Base-by-base conservation (phyloP, 2,329 filamentous ascomycete genomes). In the Atkinsonella texensis region DNA sequence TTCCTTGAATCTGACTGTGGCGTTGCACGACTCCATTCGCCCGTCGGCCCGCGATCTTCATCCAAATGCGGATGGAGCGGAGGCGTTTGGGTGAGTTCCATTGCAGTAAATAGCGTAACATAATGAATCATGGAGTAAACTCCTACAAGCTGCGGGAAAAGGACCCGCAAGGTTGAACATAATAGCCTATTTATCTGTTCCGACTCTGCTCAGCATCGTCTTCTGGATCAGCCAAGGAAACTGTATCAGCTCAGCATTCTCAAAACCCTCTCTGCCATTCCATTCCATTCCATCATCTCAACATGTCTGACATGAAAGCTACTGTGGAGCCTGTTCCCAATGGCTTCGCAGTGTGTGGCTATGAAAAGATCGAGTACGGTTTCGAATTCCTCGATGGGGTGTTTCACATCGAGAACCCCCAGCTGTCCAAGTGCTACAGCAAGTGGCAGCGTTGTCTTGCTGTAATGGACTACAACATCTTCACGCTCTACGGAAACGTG, bases 301-400 rank as follows among this genome's bases (percentile, higher is more conserved):
- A 18, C 11, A 86, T 87, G 83, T 87, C 83, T 63, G 81, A 87
- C 63, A 75, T 84, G 63, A 83, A 79, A 61, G 83, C 83, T 53
- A 75, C 75, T 50, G 82, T 87, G 56, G 67, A 72, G 54, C 77
- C 83, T 68, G 86, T 80, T 55, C 68, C 74, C 58, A 71, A 74
- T 54, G 84, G 83, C 39, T 87, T 87, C 68, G 79, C 84, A 57
- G 83, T 87, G 54, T 79, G 81, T 58, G 84, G 84, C 23, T 85
- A 85, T 59, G 84, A 87, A 72, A 87, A 85, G 73, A 86, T 87
- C 62, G 79, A 84, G 61, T 87, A 87, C 63, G 82, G 85, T 67
- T 87, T 87, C 65, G 79, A 80, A 51, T 86, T 87, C 66, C 74
- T 87, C 46, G 83, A 87, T 58, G 79, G 77, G 46, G 74, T 87